Evolutionary conservation across 2,329 filamentous ascomycete genomes (phyloP), one percentile per base, ranked within the genome.

Genomic region (Nigrospora oryzae): DNA sequence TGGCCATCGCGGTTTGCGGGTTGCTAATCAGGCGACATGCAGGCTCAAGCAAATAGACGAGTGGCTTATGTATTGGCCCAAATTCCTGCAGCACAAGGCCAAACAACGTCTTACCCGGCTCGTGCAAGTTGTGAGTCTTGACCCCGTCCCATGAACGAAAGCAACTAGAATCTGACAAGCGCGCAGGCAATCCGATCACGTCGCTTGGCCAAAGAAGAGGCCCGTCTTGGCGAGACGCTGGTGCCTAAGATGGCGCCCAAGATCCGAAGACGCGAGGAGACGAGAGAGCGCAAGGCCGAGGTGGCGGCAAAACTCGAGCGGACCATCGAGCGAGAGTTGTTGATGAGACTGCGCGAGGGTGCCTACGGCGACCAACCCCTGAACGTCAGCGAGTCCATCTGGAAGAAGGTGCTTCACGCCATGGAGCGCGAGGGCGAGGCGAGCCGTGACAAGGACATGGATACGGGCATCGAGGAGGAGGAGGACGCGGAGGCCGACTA

Each of bases 321-420:
- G 53, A 89, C 89, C 8, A 97, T 98, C 64, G 93, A 98, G 75
- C 76, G 93, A 45, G 91, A 97, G 68, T 74, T 98, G 53, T 85
- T 98, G 55, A 89, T 97, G 67, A 76, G 93, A 55, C 69, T 98
- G 64, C 78, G 90, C 53, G 90, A 89, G 60, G 93, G 93, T 38
- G 90, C 90, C 3, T 97, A 98, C 65, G 93, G 93, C 44, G 90
- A 97, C 57, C 81, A 88, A 62, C 93, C 93, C 36, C 74, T 98
- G 53, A 98, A 98, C 62, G 90, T 95, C 42, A 93, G 94, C 64
- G 89, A 96, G 64, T 77, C 79, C 13, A 89, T 98, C 49, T 98
- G 93, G 93, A 94, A 94, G 77, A 95, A 90, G 77, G 93, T 98
- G 8, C 80, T 98, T 55, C 82, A 83, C 49, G 89, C 89, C 4